Conservation (phyloP, 116 monocot genomes). For the Iris pallida region DNA sequence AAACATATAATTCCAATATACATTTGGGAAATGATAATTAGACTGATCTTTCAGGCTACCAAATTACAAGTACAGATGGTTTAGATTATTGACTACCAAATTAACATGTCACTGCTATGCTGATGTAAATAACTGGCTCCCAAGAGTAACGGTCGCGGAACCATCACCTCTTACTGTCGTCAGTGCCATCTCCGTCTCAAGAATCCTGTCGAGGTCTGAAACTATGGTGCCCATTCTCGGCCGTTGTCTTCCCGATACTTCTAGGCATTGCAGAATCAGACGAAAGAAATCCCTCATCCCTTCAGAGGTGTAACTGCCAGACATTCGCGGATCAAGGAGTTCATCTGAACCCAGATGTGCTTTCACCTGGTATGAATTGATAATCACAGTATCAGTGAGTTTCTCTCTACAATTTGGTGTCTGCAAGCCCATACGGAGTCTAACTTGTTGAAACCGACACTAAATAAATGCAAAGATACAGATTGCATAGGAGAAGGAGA, state of each 20-base stretch:
- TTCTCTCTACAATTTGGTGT: too few species aligned
- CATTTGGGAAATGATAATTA: too few species aligned
- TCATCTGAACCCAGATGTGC: constrained; percentile 13
- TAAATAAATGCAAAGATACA: too few species aligned
- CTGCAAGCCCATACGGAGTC: too few species aligned
- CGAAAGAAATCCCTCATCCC: constrained; percentile 36
- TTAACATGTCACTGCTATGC: neutral
- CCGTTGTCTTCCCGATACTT: constrained; percentile 12
- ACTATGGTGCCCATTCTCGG: constrained; percentile 44
- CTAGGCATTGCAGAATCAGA: constrained; percentile 27
- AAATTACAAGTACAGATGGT: too few species aligned
- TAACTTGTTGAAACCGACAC: too few species aligned
- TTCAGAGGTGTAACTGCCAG: constrained; percentile 30
- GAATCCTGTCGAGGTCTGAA: constrained; percentile 57
- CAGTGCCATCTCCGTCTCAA: constrained; percentile 60
- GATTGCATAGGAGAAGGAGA: too few species aligned
- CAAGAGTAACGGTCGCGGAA: constrained; percentile 49
- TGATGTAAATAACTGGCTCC: constrained; percentile 56
- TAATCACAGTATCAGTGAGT: too few species aligned
- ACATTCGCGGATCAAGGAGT: constrained; percentile 34
- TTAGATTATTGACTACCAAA: too few species aligned
- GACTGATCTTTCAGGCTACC: too few species aligned
- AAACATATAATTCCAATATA: too few species aligned
- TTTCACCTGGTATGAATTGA: constrained; percentile 15
- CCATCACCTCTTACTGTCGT: constrained; percentile 67